Evolutionary conservation across 345 rosid genomes (phyloP), one percentile per base, ranked within the genome.

Genomic region (Pistacia vera): DNA sequence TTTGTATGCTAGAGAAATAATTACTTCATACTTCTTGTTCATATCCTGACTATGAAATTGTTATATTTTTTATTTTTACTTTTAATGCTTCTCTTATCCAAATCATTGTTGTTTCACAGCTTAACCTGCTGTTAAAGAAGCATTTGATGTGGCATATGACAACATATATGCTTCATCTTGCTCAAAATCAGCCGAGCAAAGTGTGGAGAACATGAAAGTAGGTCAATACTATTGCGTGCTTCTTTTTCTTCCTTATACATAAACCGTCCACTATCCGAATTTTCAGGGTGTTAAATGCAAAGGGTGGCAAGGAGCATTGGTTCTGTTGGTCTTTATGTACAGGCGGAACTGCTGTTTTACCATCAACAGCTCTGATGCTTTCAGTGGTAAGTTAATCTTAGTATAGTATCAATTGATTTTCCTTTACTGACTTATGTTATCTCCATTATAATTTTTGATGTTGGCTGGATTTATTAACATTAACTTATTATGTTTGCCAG

Each of bases 321-420:
- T 36, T 93, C 99, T 48, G 97, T 95, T 5, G 98, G 99, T 63
- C 99, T 93, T 79, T 92, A 93, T 84, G 99, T 95, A 16, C 98
- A 7, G 98, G 97, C 36, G 99, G 97, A 62, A 95, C 98, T 63
- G 95, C 97, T 65, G 97, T 93, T 81, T 85, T 95, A 76, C 99
- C 98, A 25, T 95, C 98, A 65, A 93, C 98, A 35, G 97, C 99
- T 68, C 77, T 95, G 71, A 93, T 95, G 98, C 97, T 95, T 83
- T 79, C 98, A 58, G 79, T 95, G 69, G 98, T 92, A 92, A 85
- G 93, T 87, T 48, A 41, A 71, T 61, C 2, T 57, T 56, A 36
- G 46, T 20, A 46, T 46, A 62, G 11, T 33, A 16, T 73, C 51
- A 41, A 54, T 41, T 70, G 1, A 57, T 68, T 76, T 58, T 72